Evolutionary conservation across 1,284 basidiomycete genomes (phyloP).

Genomic region (Phellopilus nigrolimitatus): DNA sequence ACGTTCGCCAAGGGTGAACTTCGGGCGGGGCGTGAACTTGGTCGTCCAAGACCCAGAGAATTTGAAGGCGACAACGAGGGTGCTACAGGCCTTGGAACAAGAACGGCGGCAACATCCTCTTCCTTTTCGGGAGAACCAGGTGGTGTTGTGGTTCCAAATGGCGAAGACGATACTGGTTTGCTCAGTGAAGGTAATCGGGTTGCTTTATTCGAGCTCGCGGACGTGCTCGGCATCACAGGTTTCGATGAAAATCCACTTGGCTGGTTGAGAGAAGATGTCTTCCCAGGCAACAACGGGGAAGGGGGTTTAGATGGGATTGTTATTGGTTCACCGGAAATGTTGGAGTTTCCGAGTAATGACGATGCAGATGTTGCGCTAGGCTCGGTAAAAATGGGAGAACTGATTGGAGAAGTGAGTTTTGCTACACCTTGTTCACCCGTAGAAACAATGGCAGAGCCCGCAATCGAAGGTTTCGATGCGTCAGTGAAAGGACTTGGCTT

Average conservation of each 20-base stretch:
- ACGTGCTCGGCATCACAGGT: too few species aligned
- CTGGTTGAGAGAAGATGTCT: conserved; percentile 22
- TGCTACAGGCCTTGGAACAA: conserved; percentile 30
- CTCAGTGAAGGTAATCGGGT: too few species aligned
- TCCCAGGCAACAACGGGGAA: conserved; percentile 11
- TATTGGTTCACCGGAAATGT: conserved; percentile 2
- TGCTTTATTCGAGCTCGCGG: too few species aligned
- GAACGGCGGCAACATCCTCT: conserved; percentile 26
- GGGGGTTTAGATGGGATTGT: conserved; percentile 6
- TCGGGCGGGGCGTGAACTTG: conserved; percentile 52
- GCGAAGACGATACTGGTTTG: conserved; percentile 20
- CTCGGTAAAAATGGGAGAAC: too few species aligned
- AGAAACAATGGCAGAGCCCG: background rate
- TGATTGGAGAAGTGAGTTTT: too few species aligned
- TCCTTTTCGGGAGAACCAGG: conserved; percentile 50
- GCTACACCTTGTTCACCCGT: too few species aligned
- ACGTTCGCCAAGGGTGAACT: conserved; percentile 57
- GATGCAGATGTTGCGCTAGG: too few species aligned
- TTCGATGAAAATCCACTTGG: too few species aligned
- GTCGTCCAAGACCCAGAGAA: conserved; percentile 43
- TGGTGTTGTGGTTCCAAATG: conserved; percentile 43
- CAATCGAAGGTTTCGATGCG: background rate
- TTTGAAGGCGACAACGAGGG: conserved; percentile 27
- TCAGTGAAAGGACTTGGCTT: background rate
- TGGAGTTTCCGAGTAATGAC: conserved; percentile 1